Evolutionary conservation across 371 early-diverging fungal species (phyloP), one percentile per base, ranked within the genome.

Genomic region (Circinella umbellata): DNA sequence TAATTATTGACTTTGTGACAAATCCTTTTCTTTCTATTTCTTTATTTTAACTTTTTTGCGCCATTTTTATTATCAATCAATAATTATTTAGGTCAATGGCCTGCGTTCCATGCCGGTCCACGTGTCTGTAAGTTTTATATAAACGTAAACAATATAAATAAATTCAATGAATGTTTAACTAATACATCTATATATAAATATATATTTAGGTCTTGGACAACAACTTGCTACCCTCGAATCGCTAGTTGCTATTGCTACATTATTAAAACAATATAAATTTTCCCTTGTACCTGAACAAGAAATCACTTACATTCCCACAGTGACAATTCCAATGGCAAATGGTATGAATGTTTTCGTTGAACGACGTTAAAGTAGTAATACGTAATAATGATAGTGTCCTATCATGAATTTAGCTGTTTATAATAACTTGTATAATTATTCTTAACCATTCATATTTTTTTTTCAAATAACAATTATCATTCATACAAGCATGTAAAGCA

Each of bases 51-150:
- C 27, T 27, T 27, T 27, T 27, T 27, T 27, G 0, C 2, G 27
- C 2, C 2, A 27, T 27, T 2, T 27, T 27, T 27, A 27, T 27
- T 27, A 27, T 27, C 27, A 0, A 27, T 27, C 27, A 27, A 27
- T 27, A 27, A 27, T 27, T 27, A 27, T 27, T 27, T 27, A 27
- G 27, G 27, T 27, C 27, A 80, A 66, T 84, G 82, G 82, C 80
- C 80, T 7, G 82, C 80, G 4, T 90, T 91, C 75, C 89, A 91
- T 65, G 90, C 88, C 10, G 92, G 93, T 0, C 92, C 93, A 3
- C 82, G 93, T 36, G 82, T 89, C 20, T 93, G 51, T 51, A 51
- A 17, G n/a, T 51, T 51, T 42, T 42, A 42, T 42, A 42, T 42
- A 42, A 2, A 11, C 1, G 11, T 42, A 42, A 42, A 11, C 6